Evolutionary conservation across 1,284 basidiomycete genomes (phyloP), one percentile per base, ranked within the genome.

Genomic region (Tilletia walkeri): DNA sequence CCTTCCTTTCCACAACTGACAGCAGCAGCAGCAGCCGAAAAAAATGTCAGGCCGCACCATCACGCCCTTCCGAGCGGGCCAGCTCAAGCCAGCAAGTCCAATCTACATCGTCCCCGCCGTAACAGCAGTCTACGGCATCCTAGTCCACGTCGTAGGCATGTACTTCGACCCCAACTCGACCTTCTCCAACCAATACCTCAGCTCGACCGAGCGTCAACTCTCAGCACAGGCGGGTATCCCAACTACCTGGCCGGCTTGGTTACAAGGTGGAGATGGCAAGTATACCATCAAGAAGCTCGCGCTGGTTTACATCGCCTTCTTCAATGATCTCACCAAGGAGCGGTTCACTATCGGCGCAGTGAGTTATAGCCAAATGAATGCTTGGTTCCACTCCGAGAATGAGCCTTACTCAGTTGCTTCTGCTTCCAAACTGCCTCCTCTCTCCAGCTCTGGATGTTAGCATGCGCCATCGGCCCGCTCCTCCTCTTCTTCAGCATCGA

Each of bases 401-500:
- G 24, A 30, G 24, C 50, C 50, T 12, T 18, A 18, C 50, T 53
- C 18, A 53, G 1, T 9, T 18, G 49, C 49, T 53, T 4, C 50
- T 53, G 50, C 50, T 53, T 2, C 7, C 20, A 10, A 9, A 1
- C 3, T 45, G 6, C 41, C 41, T 45, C 41, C 41, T 14, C 6
- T 14, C 41, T 45, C 1, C 50, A 63, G 59, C 12, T 63, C 34
- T 63, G 59, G 59, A 63, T 63, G 7, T 1, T 63, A 34, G 20
- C n/a, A 10, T 63, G 59, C 34, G 36, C 59, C 59, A 10, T 63
- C 14, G 59, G 36, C 36, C 59, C 59, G 18, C 16, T 63, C 34
- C 30, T 63, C 59, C 59, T 63, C 34, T 20, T 36, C 38, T 63
- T 63, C 59, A 63, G 59, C 59, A 63, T 63, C 59, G 59, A 63